These are phyloP conservation scores for Rosa multiflora DNA, from an alignment of 306 rosid genomes.

Conservation along the genomic window DNA sequence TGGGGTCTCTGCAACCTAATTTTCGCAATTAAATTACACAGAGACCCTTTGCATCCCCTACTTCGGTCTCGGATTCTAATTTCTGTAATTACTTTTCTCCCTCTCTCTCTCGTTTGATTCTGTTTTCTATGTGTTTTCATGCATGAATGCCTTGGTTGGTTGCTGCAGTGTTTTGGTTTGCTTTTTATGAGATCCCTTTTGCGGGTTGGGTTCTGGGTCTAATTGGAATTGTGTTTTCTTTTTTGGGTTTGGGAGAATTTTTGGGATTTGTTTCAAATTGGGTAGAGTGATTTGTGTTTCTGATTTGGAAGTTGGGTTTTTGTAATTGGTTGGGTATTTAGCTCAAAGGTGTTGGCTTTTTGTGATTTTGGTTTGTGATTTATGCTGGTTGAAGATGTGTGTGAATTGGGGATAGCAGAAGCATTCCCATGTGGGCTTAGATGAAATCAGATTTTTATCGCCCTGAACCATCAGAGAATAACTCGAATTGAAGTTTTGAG, in stretches of 20 bases:
- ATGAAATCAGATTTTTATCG: neutral
- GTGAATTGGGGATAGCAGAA: neutral
- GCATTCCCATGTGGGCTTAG: neutral
- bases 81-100: neutral
- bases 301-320: neutral
- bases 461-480: neutral
- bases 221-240: neutral
- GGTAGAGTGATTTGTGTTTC: neutral
- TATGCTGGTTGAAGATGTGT: neutral
- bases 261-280: neutral
- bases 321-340: neutral
- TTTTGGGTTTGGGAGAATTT: conserved; percentile 7
- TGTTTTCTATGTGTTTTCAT: neutral
- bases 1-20: conserved; percentile 7
- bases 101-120: neutral
- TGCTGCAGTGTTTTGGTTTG: neutral
- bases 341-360: neutral
- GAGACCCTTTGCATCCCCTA: conserved; percentile 6
- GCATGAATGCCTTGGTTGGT: neutral
- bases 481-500: neutral
- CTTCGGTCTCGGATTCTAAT: neutral
- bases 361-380: neutral
- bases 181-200: neutral
- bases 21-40: neutral
- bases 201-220: neutral